Evolutionary conservation across 306 rosid genomes (phyloP), one percentile per base, ranked within the genome.

Genomic region (Malus asiatica): DNA sequence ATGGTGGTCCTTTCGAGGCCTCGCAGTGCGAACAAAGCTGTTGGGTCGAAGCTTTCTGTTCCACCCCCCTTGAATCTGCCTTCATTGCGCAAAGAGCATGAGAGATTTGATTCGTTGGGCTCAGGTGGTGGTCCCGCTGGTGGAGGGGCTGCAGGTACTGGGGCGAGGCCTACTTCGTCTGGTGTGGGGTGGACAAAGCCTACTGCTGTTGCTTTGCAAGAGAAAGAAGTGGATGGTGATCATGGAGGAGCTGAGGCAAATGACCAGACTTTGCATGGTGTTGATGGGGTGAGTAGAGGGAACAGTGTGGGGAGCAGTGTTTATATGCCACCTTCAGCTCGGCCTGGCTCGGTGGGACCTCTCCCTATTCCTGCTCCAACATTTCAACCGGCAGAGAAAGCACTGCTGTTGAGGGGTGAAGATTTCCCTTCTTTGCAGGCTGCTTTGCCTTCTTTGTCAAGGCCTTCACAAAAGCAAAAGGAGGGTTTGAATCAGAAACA

Each of bases 21-120:
- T 68, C 89, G 98, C 14, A 95, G 97, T 63, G 91, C 96, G 27
- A 97, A 95, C 71, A 95, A 95, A 83, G 83, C 86, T 76, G 96
- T 86, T 76, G 97, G 90, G 88, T 62, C 93, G 76, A 95, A 92
- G 86, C 98, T 95, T 83, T 89, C 97, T 52, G 93, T 95, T 84
- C 98, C 98, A 63, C 91, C 98, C 97, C 98, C 98, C 93, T 85
- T 95, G 89, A 95, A 95, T 75, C 88, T 95, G 11, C 98, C 98
- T 38, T 95, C 98, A 2, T 61, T 95, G 70, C 83, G 97, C 65
- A 95, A 88, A 66, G 98, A 95, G 85, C 96, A 95, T 6, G 96
- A 95, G 78, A 88, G 89, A 30, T 90, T 92, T 67, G 98, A 95
- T 88, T 83, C 92, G 3, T 76, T 86, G 72, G 97, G 97, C 53